Base-by-base conservation (phyloP, 75 land plant genomes). In the Pseudotsuga menziesii region DNA sequence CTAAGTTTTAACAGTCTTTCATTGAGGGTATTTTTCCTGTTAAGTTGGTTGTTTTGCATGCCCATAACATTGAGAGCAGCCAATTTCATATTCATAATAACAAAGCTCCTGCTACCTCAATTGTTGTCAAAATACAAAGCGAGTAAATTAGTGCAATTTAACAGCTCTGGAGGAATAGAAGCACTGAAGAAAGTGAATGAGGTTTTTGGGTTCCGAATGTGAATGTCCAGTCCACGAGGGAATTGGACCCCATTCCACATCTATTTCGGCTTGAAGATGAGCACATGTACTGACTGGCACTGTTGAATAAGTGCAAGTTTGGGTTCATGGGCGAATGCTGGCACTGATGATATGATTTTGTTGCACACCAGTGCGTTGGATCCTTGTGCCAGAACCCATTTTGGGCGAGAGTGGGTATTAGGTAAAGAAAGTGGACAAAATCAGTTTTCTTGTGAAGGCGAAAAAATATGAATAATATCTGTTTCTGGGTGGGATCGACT, bases 21-120 rank as follows among this genome's bases (percentile, higher is more conserved):
- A 94, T 75, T 35, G 85, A 19, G 5, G 91, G 94, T 57, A 93
- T 91, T 14, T 72, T 5, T 3, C 96, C 94, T 5, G 87, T 79
- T 48, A 4, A 93, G 84, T 29, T 83, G 83, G 87, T 91, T 93
- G 56, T 32, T 78, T 55, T 88, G 78, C 20, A 93, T 76, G 58
- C 84, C 69, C 39, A 93, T 86, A 58, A 85, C 86, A 58, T 91
- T 87, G 27, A 91, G 86, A 44, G 82, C 70, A 19, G 78, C 60
- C 41, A 96, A 83, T 20, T 78, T 8, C 91, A 88, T 20, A 91
- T 75, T 74, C 85, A 81, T 9, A 58, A 61, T 14, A 97, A 97
- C 52, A 92, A 87, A 9, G 32, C 44, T 4, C 95, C 95, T 14
- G 89, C 83, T 13, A 92, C 82, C 32, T 77, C 76, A 77, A 77